Conservation (phyloP, 805 yeast genomes). For the Wickerhamomyces tratensis region DNA sequence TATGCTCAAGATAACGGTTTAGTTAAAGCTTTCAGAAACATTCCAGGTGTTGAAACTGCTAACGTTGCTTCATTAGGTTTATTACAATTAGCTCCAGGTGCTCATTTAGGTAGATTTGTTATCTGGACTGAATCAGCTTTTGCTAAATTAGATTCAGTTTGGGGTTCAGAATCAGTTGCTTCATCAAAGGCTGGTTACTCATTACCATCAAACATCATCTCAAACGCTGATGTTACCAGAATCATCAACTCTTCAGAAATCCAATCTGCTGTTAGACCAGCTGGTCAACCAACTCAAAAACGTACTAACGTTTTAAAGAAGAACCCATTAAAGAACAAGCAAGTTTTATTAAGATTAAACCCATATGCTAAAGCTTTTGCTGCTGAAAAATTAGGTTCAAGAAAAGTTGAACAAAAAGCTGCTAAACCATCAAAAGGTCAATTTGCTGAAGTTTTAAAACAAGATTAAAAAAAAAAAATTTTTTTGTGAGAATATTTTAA, state of each 20-base stretch:
- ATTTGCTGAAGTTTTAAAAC: constrained; percentile 59
- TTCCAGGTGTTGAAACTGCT: constrained; percentile 99
- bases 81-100: constrained; percentile 99
- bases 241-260: constrained; percentile 98
- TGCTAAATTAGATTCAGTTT: constrained; percentile 91
- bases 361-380: constrained; percentile 98
- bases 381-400: constrained; percentile 82
- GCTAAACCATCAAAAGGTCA: constrained; percentile 64
- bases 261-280: constrained; percentile 94
- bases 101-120: constrained; percentile 98
- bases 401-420: constrained; percentile 57
- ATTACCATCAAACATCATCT: constrained; percentile 88
- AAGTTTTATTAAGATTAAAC: constrained; percentile 95
- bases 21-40: constrained; percentile 98
- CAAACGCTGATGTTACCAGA: constrained; percentile 95
- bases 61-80: constrained; percentile 87
- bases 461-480: constrained; percentile 42
- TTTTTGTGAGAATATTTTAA: constrained; percentile 2
- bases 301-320: constrained; percentile 94
- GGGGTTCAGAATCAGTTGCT: constrained; percentile 86
- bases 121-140: constrained; percentile 99
- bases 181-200: constrained; percentile 83
- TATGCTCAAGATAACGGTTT: constrained; percentile 97
- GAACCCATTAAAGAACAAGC: constrained; percentile 99
- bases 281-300: constrained; percentile 91